phyloP scores from a whole-genome alignment of 169 alveolate species.

The Amoebophrya sp. region DNA sequence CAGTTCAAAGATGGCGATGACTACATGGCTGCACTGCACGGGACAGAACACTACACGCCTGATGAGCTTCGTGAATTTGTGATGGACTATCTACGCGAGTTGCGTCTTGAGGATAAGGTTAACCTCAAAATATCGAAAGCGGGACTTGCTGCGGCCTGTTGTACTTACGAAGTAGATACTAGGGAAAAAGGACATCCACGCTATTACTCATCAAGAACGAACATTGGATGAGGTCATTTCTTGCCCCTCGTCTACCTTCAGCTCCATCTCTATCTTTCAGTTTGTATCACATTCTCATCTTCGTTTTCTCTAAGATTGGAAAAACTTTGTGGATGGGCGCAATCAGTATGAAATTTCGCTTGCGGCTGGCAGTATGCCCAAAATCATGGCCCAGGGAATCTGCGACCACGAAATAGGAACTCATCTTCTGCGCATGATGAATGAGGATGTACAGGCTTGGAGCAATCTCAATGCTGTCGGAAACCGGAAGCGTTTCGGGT shows the following conservation, averaged over 20 bases:
- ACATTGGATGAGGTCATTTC: too few relatives aligned
- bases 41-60: neutral
- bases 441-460: slow-evolving; percentile 37
- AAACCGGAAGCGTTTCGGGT: slow-evolving; percentile 39
- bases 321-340: neutral
- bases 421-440: slow-evolving; percentile 50
- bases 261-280: too few relatives aligned
- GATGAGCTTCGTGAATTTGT: slow-evolving; percentile 7
- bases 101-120: neutral
- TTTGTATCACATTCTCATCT: too few relatives aligned
- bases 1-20: neutral
- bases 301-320: too few relatives aligned
- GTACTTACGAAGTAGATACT: too few relatives aligned
- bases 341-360: neutral
- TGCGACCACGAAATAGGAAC: slow-evolving; percentile 53
- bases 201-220: too few relatives aligned
- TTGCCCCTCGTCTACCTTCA: too few relatives aligned
- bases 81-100: neutral
- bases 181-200: too few relatives aligned
- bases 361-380: neutral
- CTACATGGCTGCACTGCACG: neutral
- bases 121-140: neutral
- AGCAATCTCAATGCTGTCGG: neutral
- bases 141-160: neutral
- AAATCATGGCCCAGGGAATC: slow-evolving; percentile 41